These are phyloP conservation scores for Didymella pinodella DNA, from an alignment of 2,329 filamentous ascomycete species.

Conservation along the genomic window DNA sequence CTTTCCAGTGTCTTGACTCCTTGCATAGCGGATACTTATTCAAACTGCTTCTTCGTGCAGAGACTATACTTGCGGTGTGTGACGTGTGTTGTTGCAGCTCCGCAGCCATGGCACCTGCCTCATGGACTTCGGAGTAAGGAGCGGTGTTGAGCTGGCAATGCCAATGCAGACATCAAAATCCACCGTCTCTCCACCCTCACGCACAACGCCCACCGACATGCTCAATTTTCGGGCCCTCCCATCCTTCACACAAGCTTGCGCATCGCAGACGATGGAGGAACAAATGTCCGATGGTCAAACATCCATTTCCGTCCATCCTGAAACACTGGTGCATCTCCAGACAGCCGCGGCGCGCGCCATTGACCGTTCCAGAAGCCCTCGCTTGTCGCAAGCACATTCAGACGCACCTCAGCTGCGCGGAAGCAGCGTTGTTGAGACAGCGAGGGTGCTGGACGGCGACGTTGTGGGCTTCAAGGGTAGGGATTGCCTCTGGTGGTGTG, in stretches of 20 bases:
- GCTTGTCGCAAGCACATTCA: constrained; percentile 11
- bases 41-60: neutral
- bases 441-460: constrained; percentile 13
- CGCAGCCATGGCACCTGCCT: neutral
- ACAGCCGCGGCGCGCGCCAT: constrained; percentile 8
- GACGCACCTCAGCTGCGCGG: constrained; percentile 14
- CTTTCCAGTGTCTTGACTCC: constrained; percentile 9
- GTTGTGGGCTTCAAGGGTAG: constrained; percentile 15
- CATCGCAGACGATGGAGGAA: constrained; percentile 2
- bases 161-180: neutral
- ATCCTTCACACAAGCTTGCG: neutral
- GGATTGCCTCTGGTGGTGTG: neutral
- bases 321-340: constrained; percentile 23
- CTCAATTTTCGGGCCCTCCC: neutral
- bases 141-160: constrained; percentile 7
- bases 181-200: constrained; percentile 1
- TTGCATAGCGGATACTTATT: neutral
- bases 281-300: constrained; percentile 5
- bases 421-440: constrained; percentile 15
- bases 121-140: neutral
- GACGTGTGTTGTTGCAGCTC: constrained; percentile 9
- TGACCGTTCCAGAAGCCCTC: constrained; percentile 19
- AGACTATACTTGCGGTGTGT: constrained; percentile 8
- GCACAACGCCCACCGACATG: neutral
- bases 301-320: constrained; percentile 12